Evolutionary conservation across 2,329 filamentous ascomycete genomes (phyloP).

Genomic region (Didymella keratinophila): DNA sequence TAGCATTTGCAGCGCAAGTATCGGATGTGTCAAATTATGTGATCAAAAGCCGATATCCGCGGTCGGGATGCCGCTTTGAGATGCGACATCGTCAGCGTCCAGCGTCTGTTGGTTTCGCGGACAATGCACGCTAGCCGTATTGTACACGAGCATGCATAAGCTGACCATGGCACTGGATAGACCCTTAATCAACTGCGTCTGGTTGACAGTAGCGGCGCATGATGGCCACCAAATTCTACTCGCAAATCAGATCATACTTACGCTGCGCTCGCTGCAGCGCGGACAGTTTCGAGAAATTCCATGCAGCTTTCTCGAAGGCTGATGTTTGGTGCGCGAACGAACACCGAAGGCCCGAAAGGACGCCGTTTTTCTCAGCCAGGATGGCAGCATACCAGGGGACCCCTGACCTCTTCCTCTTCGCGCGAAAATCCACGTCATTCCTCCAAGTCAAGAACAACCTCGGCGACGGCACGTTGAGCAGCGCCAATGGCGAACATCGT

Average conservation of each 20-base stretch:
- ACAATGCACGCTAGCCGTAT: slow-evolving; percentile 14
- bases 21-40: slow-evolving; percentile 37
- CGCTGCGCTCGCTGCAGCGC: slow-evolving; percentile 4
- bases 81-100: slow-evolving; percentile 28
- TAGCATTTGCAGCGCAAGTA: slow-evolving; percentile 16
- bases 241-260: slow-evolving; percentile 1
- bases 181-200: slow-evolving; percentile 8
- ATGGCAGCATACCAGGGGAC: neutral
- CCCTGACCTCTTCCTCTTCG: neutral
- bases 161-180: slow-evolving; percentile 10
- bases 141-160: slow-evolving; percentile 20
- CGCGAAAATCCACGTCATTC: slow-evolving; percentile 18
- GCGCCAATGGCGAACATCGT: slow-evolving; percentile 8
- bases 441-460: slow-evolving; percentile 4
- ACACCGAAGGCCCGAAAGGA: slow-evolving; percentile 17
- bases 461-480: slow-evolving; percentile 13
- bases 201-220: slow-evolving; percentile 6
- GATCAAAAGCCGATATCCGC: slow-evolving; percentile 30
- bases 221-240: neutral
- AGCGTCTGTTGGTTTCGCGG: slow-evolving; percentile 20
- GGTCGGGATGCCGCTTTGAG: slow-evolving; percentile 40
- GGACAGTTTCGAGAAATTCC: slow-evolving; percentile 9
- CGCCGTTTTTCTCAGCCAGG: slow-evolving; percentile 9
- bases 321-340: slow-evolving; percentile 14
- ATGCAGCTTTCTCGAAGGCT: slow-evolving; percentile 17